A percentile compares a stretch with the other conserved stretches of the same genome.
phyloP scores from a whole-genome alignment of 2,329 filamentous ascomycete species.

The Ascochyta clinopodiicola region DNA sequence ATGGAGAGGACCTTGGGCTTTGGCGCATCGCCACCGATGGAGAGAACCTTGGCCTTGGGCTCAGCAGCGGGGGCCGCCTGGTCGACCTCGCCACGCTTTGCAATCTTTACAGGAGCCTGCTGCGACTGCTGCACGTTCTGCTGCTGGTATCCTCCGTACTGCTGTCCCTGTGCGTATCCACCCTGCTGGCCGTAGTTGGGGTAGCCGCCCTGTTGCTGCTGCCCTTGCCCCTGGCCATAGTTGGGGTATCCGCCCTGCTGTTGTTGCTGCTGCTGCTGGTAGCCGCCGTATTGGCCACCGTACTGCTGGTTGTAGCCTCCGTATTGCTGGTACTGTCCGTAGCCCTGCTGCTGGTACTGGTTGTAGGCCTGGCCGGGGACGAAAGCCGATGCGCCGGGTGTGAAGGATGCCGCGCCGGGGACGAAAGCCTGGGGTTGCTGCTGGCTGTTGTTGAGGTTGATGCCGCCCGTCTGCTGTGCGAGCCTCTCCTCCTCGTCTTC shows the following conservation, averaged over 20 bases:
- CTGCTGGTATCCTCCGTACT: constrained; percentile 57
- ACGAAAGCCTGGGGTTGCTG: constrained; percentile 60
- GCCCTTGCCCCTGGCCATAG: constrained; percentile 30
- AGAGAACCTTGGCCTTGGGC: constrained; percentile 68
- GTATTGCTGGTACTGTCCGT: constrained; percentile 48
- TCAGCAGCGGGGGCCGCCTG: constrained; percentile 57
- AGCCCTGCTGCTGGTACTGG: constrained; percentile 49
- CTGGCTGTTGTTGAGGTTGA: constrained; percentile 41
- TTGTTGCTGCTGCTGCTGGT: constrained; percentile 26
- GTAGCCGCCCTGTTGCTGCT: constrained; percentile 29
- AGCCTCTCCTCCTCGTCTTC: constrained; percentile 91
- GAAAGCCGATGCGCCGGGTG: constrained; percentile 73
- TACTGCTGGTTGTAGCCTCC: constrained; percentile 59
- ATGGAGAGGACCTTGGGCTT: constrained; percentile 68
- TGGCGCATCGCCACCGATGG: constrained; percentile 64
- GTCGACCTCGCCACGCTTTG: constrained; percentile 64
- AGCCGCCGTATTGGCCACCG: constrained; percentile 62
- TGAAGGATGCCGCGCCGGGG: constrained; percentile 73
- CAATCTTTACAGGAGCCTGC: constrained; percentile 65
- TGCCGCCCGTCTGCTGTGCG: constrained; percentile 65
- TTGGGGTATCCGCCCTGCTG: constrained; percentile 23
- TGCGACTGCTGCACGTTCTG: constrained; percentile 51
- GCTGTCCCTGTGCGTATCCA: constrained; percentile 27
- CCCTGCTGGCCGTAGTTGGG: constrained; percentile 31
- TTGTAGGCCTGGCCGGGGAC: constrained; percentile 72